A percentile compares a stretch with the other conserved stretches of the same genome.
phyloP scores from a whole-genome alignment of 2,329 filamentous ascomycete genomes.

The Ceratocystis cubensis region DNA sequence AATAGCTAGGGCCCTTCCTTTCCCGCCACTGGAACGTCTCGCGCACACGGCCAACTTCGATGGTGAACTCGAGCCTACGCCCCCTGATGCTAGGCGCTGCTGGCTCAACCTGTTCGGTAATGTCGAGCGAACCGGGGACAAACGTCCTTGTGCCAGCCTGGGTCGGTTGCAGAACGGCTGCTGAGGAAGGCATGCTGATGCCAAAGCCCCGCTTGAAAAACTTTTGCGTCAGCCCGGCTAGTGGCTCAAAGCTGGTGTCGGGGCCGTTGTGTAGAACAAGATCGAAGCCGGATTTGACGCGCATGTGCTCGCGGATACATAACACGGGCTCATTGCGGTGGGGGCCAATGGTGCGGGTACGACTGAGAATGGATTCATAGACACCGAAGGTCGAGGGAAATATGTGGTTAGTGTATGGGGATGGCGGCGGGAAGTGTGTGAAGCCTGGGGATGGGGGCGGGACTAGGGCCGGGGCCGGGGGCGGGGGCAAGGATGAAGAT shows the following conservation, averaged over 20 bases:
- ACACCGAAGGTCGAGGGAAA: conserved; percentile 18
- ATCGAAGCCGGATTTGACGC: conserved; percentile 2
- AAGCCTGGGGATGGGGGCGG: background rate
- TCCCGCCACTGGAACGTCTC: conserved; percentile 36
- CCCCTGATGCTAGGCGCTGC: conserved; percentile 20
- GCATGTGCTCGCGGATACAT: conserved; percentile 13
- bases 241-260: background rate
- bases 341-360: conserved; percentile 14
- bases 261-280: conserved; percentile 17
- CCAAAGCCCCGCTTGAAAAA: conserved; percentile 1
- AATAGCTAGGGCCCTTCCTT: conserved; percentile 26
- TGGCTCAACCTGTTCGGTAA: conserved; percentile 19
- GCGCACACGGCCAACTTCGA: conserved; percentile 27
- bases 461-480: background rate
- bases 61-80: conserved; percentile 27
- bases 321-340: conserved; percentile 15
- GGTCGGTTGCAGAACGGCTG: background rate
- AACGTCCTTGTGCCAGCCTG: background rate
- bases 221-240: conserved; percentile 15
- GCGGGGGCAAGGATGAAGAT: background rate
- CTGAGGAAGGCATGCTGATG: conserved; percentile 20
- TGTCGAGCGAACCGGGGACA: conserved; percentile 12
- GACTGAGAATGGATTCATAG: conserved; percentile 15
- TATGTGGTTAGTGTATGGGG: background rate
- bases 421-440: background rate